Conservation (phyloP, 441 rosid genomes). For the Gossypium trilobum region DNA sequence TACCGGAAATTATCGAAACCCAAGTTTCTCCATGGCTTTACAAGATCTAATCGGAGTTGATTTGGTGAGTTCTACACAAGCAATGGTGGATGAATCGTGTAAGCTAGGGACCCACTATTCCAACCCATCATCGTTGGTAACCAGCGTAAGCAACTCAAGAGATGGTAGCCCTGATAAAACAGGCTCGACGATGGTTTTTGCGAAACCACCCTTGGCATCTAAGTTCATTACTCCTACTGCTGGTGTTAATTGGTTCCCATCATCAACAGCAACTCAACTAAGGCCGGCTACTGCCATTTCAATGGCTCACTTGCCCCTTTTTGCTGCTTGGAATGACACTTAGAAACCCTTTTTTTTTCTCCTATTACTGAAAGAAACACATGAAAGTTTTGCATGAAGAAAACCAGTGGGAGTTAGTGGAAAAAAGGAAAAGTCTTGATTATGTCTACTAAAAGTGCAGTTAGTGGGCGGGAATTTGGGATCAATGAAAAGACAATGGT, state of each 20-base stretch:
- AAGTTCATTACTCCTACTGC: conserved; percentile 20
- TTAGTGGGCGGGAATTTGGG: conserved; percentile 20
- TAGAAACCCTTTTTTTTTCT: conserved; percentile 7
- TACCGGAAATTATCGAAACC: conserved; percentile 22
- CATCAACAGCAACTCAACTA: conserved; percentile 27
- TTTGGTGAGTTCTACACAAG: conserved; percentile 28
- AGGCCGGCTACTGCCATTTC: conserved; percentile 38
- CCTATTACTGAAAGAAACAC: not conserved
- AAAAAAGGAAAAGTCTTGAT: conserved; percentile 16
- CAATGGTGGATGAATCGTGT: conserved; percentile 27
- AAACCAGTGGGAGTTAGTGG: not conserved
- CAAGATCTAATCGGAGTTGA: conserved; percentile 41
- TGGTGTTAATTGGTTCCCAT: conserved; percentile 34
- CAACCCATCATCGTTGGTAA: conserved; percentile 46
- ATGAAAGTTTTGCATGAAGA: conserved; percentile 24
- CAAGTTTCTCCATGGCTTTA: conserved; percentile 30
- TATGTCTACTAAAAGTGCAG: conserved; percentile 11
- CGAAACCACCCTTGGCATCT: conserved; percentile 47
- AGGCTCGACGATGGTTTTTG: conserved; percentile 32
- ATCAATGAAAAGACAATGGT: conserved; percentile 15
- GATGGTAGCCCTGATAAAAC: conserved; percentile 57
- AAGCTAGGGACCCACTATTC: conserved; percentile 36
- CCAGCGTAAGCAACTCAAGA: conserved; percentile 56
- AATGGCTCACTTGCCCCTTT: conserved; percentile 57
- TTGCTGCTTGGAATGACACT: conserved; percentile 65